phyloP scores from a whole-genome alignment of 371 early-diverging fungal genomes.

The Rhizopus microsporus region DNA sequence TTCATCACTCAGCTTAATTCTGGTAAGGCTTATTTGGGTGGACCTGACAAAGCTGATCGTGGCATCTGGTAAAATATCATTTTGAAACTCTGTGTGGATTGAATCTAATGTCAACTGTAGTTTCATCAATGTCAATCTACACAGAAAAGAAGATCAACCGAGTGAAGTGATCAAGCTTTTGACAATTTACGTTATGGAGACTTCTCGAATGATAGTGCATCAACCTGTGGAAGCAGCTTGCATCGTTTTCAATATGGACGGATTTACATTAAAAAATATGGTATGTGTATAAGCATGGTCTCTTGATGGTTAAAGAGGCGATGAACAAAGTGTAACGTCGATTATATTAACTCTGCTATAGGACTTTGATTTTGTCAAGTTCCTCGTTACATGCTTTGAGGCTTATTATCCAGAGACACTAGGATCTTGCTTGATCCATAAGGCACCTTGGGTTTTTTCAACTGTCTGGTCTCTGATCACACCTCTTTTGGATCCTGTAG shows the following conservation, averaged over 20 bases:
- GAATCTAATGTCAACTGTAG: constrained; percentile 30
- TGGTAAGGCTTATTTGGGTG: constrained; percentile 62
- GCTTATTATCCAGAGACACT: constrained; percentile 90
- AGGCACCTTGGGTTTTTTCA: constrained; percentile 85
- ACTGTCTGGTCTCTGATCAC: constrained; percentile 71
- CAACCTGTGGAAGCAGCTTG: constrained; percentile 80
- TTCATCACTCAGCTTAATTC: constrained; percentile 51
- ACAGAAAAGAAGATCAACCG: constrained; percentile 49
- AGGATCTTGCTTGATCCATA: constrained; percentile 75
- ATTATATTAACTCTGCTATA: constrained; percentile 7
- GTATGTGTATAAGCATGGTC: constrained; percentile 27
- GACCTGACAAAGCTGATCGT: constrained; percentile 56
- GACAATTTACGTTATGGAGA: constrained; percentile 82
- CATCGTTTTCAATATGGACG: constrained; percentile 84
- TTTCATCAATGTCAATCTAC: constrained; percentile 57
- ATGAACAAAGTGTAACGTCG: not conserved
- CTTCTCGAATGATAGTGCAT: constrained; percentile 70
- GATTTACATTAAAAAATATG: constrained; percentile 82
- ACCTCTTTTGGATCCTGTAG: constrained; percentile 86
- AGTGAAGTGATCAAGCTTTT: constrained; percentile 52
- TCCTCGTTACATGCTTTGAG: constrained; percentile 80
- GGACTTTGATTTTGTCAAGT: constrained; percentile 81
- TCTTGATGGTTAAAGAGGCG: constrained; percentile 14
- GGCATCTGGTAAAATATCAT: constrained; percentile 59
- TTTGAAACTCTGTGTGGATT: not conserved